Base-by-base conservation (phyloP, 2,329 filamentous ascomycete genomes). In the Alternaria infectoria region DNA sequence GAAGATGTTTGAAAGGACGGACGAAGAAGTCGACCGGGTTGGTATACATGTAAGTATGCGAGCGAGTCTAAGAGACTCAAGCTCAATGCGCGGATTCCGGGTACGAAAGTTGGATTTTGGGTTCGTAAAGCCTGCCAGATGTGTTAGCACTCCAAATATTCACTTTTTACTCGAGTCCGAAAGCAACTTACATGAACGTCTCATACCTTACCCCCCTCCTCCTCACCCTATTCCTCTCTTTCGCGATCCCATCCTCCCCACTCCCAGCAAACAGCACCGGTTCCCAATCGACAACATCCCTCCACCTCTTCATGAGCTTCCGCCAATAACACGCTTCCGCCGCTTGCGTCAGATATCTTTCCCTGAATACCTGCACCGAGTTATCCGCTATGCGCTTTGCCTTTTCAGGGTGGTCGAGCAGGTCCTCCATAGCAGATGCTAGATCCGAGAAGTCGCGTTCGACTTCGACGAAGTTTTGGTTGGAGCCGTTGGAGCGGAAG, bases 391-490 rank as follows among this genome's bases (percentile, higher is more conserved):
- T 79, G 32, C 70, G 70, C 44, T 74, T 75, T 36, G 75, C 74
- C 44, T 75, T 74, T 43, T 77, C 73, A 6, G 76, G 75, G 36
- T 77, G 71, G 23, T 69, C 66, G 15, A 79, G 61, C 11, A 77
- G 67, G 23, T 79, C 74, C 25, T 75, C 65, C 70, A 78, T 76
- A 13, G 67, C 65, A 3, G 64, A 52, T 28, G 69, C 64, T n/a
- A 79, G 69, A 54, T 78, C 72, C 3, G 71, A 74, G 59, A 77
- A 79, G 59, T 79, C 73, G 63, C 75, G 74, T 57, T 77, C 75
- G 47, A 79, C 76, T 59, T 77, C 71, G 54, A 79, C 75, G 32
- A 74, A 75, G 57, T 78, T 78, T 28, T 79, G 76, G 44, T 77
- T 71, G 2, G 73, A 43, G 45, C 76, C 75, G 36, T 66, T 66